Conservation (phyloP, 805 yeast species). For the Hanseniaspora pseudoguilliermondii region DNA sequence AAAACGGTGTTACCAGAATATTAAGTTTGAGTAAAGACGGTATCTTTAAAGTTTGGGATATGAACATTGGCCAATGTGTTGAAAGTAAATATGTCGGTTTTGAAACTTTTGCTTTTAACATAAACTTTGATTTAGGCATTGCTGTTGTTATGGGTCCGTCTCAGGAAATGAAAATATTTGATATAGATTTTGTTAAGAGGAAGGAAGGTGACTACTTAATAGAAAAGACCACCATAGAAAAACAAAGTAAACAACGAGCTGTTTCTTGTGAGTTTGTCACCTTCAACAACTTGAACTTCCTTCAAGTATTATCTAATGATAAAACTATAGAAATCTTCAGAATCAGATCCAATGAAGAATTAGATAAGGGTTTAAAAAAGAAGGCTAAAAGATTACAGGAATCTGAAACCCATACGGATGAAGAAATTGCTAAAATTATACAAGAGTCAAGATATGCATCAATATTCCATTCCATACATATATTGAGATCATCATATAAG, state of each 20-base stretch:
- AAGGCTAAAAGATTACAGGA: slow-evolving; percentile 68
- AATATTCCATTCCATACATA: slow-evolving; percentile 55
- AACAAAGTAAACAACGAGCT: slow-evolving; percentile 65
- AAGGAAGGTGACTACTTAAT: slow-evolving; percentile 42
- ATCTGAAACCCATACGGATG: slow-evolving; percentile 43
- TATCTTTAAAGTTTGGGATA: slow-evolving; percentile 82
- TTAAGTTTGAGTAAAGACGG: slow-evolving; percentile 81
- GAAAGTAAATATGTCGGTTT: slow-evolving; percentile 39
- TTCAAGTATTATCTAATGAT: slow-evolving; percentile 68
- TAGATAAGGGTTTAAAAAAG: slow-evolving; percentile 60
- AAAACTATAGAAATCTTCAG: slow-evolving; percentile 70
- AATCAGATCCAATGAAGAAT: slow-evolving; percentile 62
- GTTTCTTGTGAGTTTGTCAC: slow-evolving; percentile 40
- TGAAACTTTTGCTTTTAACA: slow-evolving; percentile 79
- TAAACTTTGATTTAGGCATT: slow-evolving; percentile 29
- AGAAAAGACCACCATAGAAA: slow-evolving; percentile 56
- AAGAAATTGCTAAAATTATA: slow-evolving; percentile 43
- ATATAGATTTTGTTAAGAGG: slow-evolving; percentile 37
- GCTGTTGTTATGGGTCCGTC: slow-evolving; percentile 67
- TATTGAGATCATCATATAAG: slow-evolving; percentile 51
- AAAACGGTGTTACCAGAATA: slow-evolving; percentile 43
- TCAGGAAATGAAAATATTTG: slow-evolving; percentile 76
- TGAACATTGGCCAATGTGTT: slow-evolving; percentile 74
- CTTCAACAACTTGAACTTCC: slow-evolving; percentile 28
- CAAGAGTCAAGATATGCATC: slow-evolving; percentile 40